Evolutionary conservation across 2,329 filamentous ascomycete species (phyloP), one percentile per base, ranked within the genome.

Genomic region (Penicillium italicum): DNA sequence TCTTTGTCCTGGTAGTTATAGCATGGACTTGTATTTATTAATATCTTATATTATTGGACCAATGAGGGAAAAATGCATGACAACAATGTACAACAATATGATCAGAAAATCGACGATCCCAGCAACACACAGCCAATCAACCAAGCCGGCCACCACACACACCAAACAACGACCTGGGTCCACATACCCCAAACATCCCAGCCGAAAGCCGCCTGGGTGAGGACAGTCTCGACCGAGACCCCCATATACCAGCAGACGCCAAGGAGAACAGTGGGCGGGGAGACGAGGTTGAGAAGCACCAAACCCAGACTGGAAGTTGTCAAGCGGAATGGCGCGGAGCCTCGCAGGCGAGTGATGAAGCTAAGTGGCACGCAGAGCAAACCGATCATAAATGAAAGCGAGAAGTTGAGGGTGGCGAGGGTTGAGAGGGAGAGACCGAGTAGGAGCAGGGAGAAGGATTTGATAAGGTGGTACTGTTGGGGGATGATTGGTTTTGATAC

Each of bases 81-180:
- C n/a, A 38, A 47, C 26, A 38, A 37, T 48, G 37, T 18, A 53
- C 28, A 49, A 49, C 28, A 42, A 41, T 33, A 34, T 33, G 38
- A 47, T 59, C 51, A 68, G 44, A 74, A 70, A 41, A 76, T 51
- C 4, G 71, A 74, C 30, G 68, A 70, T 22, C 68, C 71, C 44
- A 75, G 49, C 30, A 73, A 54, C 0, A 73, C 65, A 56, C 68
- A 70, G 5, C 78, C 89, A 7, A 86, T 82, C 36, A 94, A 72
- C 92, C 92, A 97, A 8, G 90, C 91, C 0, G 92, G 92, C 88
- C 91, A 94, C 92, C 92, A 97, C 41, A 96, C 86, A 70, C 91
- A 89, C 90, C 91, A 96, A n/a, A 96, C 82, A 11, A 95, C 85
- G 18, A 96, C 85, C 57, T 90, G 87, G 1, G 91, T 95, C 78